Percentiles rank a stretch among this genome's conserved stretches.
phyloP scores from a whole-genome alignment of 2,329 filamentous ascomycete genomes.

The Ophiocordyceps camponoti-rufipedis region DNA sequence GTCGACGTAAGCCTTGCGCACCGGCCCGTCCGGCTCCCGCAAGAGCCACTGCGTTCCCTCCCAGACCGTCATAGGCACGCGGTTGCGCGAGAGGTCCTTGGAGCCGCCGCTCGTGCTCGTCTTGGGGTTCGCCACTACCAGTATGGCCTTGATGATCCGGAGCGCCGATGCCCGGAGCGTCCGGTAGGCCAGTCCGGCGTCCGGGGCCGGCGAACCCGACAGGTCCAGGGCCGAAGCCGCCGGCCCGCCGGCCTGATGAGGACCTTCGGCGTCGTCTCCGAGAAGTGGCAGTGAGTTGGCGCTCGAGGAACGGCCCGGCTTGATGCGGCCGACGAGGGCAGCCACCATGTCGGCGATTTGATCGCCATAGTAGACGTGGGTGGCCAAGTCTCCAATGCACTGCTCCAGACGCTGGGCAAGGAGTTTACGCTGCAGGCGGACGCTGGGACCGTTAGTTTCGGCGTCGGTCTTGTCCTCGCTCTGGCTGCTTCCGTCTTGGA shows the following conservation, averaged over 20 bases:
- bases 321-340: slow-evolving; percentile 60
- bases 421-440: slow-evolving; percentile 32
- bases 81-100: slow-evolving; percentile 50
- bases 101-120: slow-evolving; percentile 38
- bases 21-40: slow-evolving; percentile 57
- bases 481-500: slow-evolving; percentile 11
- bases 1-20: slow-evolving; percentile 73
- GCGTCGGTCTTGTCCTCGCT: slow-evolving; percentile 16
- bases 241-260: slow-evolving; percentile 12
- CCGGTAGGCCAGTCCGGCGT: slow-evolving; percentile 14
- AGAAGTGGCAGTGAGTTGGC: slow-evolving; percentile 21
- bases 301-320: slow-evolving; percentile 35
- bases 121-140: slow-evolving; percentile 61
- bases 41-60: slow-evolving; percentile 93
- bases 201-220: slow-evolving; percentile 24
- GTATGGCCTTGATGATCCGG: slow-evolving; percentile 62
- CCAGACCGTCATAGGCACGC: slow-evolving; percentile 70
- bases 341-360: slow-evolving; percentile 91
- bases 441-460: slow-evolving; percentile 11
- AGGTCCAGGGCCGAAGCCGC: slow-evolving; percentile 19
- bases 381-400: slow-evolving; percentile 81
- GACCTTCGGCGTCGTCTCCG: slow-evolving; percentile 24
- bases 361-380: slow-evolving; percentile 91
- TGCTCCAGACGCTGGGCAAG: slow-evolving; percentile 55
- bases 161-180: slow-evolving; percentile 48